phyloP scores from a whole-genome alignment of 768 basidiomycete genomes.

The Pulveroboletus sp. region DNA sequence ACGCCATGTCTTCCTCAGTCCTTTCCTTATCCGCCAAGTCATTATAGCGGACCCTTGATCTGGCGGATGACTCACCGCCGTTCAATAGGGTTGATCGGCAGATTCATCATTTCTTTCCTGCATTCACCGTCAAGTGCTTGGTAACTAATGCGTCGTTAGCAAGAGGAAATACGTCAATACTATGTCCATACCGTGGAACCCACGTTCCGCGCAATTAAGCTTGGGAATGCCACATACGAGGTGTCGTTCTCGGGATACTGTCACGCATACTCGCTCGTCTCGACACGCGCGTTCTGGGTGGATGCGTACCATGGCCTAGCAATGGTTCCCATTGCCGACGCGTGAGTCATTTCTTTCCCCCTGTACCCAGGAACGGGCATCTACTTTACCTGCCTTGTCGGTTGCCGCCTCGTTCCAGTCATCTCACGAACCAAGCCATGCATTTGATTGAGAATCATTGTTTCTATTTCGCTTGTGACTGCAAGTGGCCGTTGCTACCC shows the following conservation, averaged over 20 bases:
- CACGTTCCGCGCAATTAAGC: slow-evolving; percentile 21
- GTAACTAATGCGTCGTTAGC: slow-evolving; percentile 19
- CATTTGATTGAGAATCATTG: slow-evolving; percentile 18
- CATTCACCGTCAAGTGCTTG: slow-evolving; percentile 4
- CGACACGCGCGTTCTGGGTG: slow-evolving; percentile 79
- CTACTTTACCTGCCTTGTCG: not conserved
- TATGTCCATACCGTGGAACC: slow-evolving; percentile 28
- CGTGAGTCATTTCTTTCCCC: slow-evolving; percentile 42
- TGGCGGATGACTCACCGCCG: not conserved
- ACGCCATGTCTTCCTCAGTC: slow-evolving; percentile 2
- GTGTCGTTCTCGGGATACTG: slow-evolving; percentile 31
- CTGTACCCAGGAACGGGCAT: slow-evolving; percentile 10
- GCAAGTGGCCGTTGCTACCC: slow-evolving; percentile 21
- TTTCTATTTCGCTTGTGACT: slow-evolving; percentile 8
- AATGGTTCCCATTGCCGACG: slow-evolving; percentile 85
- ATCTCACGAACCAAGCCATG: slow-evolving; percentile 11
- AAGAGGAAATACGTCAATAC: slow-evolving; percentile 37
- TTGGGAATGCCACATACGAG: not conserved
- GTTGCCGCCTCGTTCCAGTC: slow-evolving; percentile 17
- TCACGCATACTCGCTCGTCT: slow-evolving; percentile 58
- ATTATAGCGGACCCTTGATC: slow-evolving; percentile 18
- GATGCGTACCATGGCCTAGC: slow-evolving; percentile 78
- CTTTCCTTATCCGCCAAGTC: slow-evolving; percentile 2
- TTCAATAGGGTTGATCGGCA: not conserved
- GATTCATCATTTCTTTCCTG: slow-evolving; percentile 4